Base-by-base conservation (phyloP, 2,329 filamentous ascomycete species). In the Hymenoscyphus fraxineus region DNA sequence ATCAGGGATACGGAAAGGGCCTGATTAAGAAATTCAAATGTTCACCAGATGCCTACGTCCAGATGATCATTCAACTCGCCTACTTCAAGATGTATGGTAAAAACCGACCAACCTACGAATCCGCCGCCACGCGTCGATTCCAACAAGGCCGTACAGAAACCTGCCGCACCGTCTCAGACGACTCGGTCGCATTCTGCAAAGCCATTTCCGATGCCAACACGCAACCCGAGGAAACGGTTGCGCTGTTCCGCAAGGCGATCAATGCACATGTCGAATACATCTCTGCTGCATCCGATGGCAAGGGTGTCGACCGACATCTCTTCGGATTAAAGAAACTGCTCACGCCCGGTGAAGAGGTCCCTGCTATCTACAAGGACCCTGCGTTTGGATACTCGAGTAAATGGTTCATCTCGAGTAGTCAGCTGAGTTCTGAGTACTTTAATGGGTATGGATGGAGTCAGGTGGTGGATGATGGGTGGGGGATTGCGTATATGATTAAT, bases 401-500 rank as follows among this genome's bases (percentile, higher is more conserved):
- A 15, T 99, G 95, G 95, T 97, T 88, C 79, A 82, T 99, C 65
- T 94, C 89, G 35, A 92, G 88, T 35, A 92, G 88, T 66, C 96
- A 99, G 81, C 81, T 99, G 76, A 95, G 90, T 79, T 93, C 89
- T 40, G 96, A 99, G 81, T 97, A 91, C 83, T 99, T 98, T 80
- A 99, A 99, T 77, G 95, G 96, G 31, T 99, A 99, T 78, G 95
- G 95, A 57, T 99, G 95, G 95, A 95, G 91, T 76, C 94, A 99
- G 81, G 95, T 99, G 61, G 90, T 98, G 63, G 93, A 98, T 74
- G 91, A 90, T 66, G 95, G 95, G 38, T 99, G 95, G 79, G 95
- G 95, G 69, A 96, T 99, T 75, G 95, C 95, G 47, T 99, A 99
- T 78, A 99, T 99, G 95, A 98, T 99, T 78, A 99, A 99, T 77